Percentiles rank a stretch among this genome's conserved stretches.
These are phyloP conservation scores for Ilyonectria mors-panacis DNA, from an alignment of 2,329 filamentous ascomycete species.

Conservation along the genomic window DNA sequence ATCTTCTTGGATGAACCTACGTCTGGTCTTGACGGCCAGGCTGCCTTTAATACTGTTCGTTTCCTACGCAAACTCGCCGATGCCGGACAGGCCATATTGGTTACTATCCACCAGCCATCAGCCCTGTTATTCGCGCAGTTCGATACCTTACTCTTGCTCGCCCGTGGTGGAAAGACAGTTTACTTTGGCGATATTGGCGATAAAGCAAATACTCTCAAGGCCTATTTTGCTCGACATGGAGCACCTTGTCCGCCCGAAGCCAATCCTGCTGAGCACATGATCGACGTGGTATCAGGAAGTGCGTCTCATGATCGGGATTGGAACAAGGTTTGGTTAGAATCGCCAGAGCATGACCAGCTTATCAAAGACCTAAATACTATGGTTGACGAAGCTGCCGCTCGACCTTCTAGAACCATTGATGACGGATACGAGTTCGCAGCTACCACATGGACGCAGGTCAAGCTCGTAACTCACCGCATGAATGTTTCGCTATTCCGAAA, in stretches of 20 bases:
- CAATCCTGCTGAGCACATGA: constrained; percentile 85
- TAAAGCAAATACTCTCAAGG: constrained; percentile 66
- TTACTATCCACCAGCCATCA: constrained; percentile 80
- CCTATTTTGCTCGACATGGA: constrained; percentile 78
- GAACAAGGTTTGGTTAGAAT: constrained; percentile 79
- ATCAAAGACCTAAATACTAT: constrained; percentile 75
- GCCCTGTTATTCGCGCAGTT: constrained; percentile 77
- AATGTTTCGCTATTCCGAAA: constrained; percentile 76
- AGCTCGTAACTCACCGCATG: constrained; percentile 74
- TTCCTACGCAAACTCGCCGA: constrained; percentile 78
- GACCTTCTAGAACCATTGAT: constrained; percentile 57
- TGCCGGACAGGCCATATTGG: constrained; percentile 76
- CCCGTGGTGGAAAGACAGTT: constrained; percentile 75
- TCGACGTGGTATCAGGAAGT: constrained; percentile 69
- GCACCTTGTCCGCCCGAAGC: constrained; percentile 72
- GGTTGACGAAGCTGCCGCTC: constrained; percentile 67
- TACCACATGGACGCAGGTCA: constrained; percentile 74
- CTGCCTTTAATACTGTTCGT: constrained; percentile 75
- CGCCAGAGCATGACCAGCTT: constrained; percentile 69
- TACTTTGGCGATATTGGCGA: constrained; percentile 78
- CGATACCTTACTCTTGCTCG: constrained; percentile 75
- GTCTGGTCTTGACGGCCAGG: constrained; percentile 77
- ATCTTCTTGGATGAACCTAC: constrained; percentile 76
- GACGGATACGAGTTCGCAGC: constrained; percentile 81
- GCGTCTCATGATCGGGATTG: constrained; percentile 68